phyloP scores from a whole-genome alignment of 2,329 filamentous ascomycete genomes.

The Peltaster fructicola region DNA sequence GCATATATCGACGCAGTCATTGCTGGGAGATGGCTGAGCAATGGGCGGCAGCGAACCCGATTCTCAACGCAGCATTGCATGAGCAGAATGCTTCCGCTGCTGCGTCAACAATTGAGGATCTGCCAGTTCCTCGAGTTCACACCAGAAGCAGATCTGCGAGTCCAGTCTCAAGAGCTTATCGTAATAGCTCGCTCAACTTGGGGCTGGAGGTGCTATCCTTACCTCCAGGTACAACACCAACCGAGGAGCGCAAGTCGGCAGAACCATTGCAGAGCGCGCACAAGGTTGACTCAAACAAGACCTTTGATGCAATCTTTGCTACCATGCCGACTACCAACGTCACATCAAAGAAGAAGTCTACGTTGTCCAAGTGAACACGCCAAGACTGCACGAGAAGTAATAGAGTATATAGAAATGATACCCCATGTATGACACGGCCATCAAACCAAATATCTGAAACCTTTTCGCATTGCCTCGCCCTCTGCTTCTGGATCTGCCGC shows the following conservation, averaged over 20 bases:
- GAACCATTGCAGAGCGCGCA: conserved; percentile 15
- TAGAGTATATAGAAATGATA: too few species aligned
- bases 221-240: conserved; percentile 25
- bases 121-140: conserved; percentile 4
- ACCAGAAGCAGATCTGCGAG: conserved; percentile 5
- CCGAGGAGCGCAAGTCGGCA: conserved; percentile 6
- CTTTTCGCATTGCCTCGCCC: too few species aligned
- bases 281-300: conserved; percentile 23
- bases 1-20: conserved; percentile 49
- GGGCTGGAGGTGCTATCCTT: conserved; percentile 30
- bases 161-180: conserved; percentile 12
- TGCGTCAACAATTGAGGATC: conserved; percentile 2
- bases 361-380: too few species aligned
- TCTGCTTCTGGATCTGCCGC: too few species aligned
- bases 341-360: too few species aligned
- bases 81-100: conserved; percentile 12
- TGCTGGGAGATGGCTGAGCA: conserved; percentile 48
- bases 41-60: conserved; percentile 34
- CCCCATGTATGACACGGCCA: too few species aligned
- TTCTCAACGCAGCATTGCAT: conserved; percentile 14
- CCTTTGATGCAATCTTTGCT: conserved; percentile 33
- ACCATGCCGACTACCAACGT: too few species aligned
- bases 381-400: too few species aligned
- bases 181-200: conserved; percentile 27
- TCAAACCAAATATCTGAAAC: too few species aligned